Base-by-base conservation (phyloP, 169 alveolate species). In the Eimeria falciformis region DNA sequence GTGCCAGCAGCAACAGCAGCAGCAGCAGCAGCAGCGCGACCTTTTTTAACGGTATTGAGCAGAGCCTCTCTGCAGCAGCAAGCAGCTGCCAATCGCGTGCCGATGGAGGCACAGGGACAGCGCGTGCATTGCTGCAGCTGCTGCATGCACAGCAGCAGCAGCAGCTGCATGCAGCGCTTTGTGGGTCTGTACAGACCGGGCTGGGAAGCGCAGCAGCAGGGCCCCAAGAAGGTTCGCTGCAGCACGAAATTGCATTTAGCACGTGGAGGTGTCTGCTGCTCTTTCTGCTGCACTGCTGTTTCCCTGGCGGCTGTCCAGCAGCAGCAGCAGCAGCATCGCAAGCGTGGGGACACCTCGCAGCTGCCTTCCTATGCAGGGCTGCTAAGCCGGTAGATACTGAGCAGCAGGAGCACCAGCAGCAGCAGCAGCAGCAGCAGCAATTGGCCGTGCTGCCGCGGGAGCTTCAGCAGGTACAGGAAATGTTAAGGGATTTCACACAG, bases 121-220 rank as follows among this genome's bases (percentile, higher is more conserved):
- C 46, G 25, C 88, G 50, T 50, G 88, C 88, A 46, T 50, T 78
- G 88, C 69, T 78, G 33, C 88, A 53, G 88, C 50, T 78, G 69
- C 73, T 78, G 71, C 88, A 50, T 53, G n/a, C n/a, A n/a, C 88
- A 78, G 43, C 73, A 78, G 53, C 88, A 78, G 47, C 88, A 78
- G 47, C 88, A 27, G 88, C 53, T 78, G 47, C 88, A 78, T 37
- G 33, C 50, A 71, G 17, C 27, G 71, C 50, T 78, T 3, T 78
- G 46, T n/a, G 88, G 71, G 3, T 47, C 88, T 18, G 14, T 53
- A 53, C 69, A 29, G n/a, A 12, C 71, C 18, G 43, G 37, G 18
- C 73, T 68, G 25, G 88, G 88, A 53, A 71, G 29, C 3, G 37
- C 88, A 5, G 88, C 88, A n/a, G 71, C 50, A 78, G 50, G 47